These are phyloP conservation scores for Colletotrichum sp. DNA, from an alignment of 2,329 filamentous ascomycete genomes.

Conservation along the genomic window DNA sequence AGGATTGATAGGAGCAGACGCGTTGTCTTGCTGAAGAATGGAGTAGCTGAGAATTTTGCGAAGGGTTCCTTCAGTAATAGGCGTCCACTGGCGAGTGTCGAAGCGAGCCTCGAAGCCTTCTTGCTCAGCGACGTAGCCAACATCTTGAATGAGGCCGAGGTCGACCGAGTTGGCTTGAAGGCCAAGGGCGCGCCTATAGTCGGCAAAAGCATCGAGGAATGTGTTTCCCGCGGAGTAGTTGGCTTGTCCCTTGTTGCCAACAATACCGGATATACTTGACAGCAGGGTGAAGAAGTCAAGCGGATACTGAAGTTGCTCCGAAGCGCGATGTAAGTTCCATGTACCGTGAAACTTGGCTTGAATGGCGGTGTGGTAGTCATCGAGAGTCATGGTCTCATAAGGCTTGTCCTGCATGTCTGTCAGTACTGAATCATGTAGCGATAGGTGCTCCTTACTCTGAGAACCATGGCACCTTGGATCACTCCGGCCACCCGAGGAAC, in stretches of 20 bases:
- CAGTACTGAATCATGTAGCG: not conserved
- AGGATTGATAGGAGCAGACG: not conserved
- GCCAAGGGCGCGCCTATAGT: constrained; percentile 16
- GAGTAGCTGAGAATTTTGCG: constrained; percentile 31
- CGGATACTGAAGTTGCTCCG: constrained; percentile 19
- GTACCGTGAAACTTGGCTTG: constrained; percentile 40
- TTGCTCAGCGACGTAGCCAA: not conserved
- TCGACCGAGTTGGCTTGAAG: not conserved
- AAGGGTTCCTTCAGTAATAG: constrained; percentile 32
- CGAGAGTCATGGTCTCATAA: constrained; percentile 32
- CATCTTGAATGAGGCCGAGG: not conserved
- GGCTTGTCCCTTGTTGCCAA: constrained; percentile 34
- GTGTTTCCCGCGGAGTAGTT: constrained; percentile 39
- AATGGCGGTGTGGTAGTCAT: constrained; percentile 32
- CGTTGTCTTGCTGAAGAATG: constrained; percentile 28
- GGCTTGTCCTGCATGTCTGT: constrained; percentile 21
- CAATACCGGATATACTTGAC: constrained; percentile 32
- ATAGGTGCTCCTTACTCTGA: constrained; percentile 17
- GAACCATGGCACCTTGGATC: constrained; percentile 36
- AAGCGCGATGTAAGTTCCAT: constrained; percentile 40
- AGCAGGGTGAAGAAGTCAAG: constrained; percentile 42
- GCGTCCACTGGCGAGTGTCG: not conserved
- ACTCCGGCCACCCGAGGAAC: constrained; percentile 23
- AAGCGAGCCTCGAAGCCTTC: not conserved
- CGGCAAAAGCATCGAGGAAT: constrained; percentile 35